Conservation (phyloP, 177 flowering plant genomes). For the Tripterygium wilfordii region DNA sequence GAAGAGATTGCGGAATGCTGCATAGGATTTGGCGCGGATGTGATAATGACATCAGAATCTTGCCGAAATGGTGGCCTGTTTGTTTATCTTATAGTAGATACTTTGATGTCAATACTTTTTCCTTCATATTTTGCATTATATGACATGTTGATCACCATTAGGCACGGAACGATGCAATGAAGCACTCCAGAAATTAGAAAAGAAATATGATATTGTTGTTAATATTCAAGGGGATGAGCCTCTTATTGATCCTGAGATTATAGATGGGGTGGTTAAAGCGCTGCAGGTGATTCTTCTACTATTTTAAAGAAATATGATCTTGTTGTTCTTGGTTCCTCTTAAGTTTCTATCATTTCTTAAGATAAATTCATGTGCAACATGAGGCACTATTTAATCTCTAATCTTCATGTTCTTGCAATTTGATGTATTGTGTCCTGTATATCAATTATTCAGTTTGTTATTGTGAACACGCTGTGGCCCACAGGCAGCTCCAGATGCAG, state of each 20-base stretch:
- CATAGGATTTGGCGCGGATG: slow-evolving; percentile 88
- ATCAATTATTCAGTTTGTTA: too few species aligned
- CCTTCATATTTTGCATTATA: too few species aligned
- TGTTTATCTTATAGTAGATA: not conserved
- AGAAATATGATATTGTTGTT: slow-evolving; percentile 88
- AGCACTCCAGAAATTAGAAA: slow-evolving; percentile 75
- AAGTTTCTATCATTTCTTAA: too few species aligned
- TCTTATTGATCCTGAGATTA: slow-evolving; percentile 94
- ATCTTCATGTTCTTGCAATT: not conserved
- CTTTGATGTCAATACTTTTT: too few species aligned
- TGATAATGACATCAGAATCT: slow-evolving; percentile 90
- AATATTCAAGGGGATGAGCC: slow-evolving; percentile 99
- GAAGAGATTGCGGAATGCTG: slow-evolving; percentile 93
- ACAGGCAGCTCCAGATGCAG: slow-evolving; percentile 92
- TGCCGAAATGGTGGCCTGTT: slow-evolving; percentile 65
- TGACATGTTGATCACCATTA: too few species aligned
- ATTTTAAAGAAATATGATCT: too few species aligned
- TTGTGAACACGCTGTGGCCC: too few species aligned
- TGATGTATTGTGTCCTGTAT: too few species aligned
- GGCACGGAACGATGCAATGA: slow-evolving; percentile 96
- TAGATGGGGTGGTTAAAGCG: slow-evolving; percentile 88
- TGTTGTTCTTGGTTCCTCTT: too few species aligned
- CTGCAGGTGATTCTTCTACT: slow-evolving; percentile 56
- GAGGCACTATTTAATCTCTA: too few species aligned
- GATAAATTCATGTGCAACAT: too few species aligned